phyloP scores from a whole-genome alignment of 2,329 filamentous ascomycete genomes.

The Chaetomiaceae sp. region DNA sequence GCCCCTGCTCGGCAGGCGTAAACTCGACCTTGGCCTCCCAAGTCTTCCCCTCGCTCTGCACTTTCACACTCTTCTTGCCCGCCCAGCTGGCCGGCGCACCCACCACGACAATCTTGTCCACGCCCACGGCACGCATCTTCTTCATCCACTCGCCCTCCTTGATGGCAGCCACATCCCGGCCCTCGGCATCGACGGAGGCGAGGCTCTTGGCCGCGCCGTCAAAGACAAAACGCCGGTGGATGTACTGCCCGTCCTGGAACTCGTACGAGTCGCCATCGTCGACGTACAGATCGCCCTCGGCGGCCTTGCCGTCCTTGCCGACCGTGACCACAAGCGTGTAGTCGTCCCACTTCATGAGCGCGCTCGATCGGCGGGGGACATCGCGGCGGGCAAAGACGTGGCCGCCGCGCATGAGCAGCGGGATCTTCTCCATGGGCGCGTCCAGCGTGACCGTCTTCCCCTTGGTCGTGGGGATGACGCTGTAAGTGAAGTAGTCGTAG shows the following conservation, averaged over 20 bases:
- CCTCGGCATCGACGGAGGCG: constrained; percentile 64
- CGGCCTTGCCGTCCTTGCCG: constrained; percentile 54
- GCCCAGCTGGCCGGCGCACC: constrained; percentile 73
- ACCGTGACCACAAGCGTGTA: constrained; percentile 84
- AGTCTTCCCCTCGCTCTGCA: constrained; percentile 49
- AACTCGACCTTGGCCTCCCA: constrained; percentile 60
- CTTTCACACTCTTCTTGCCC: constrained; percentile 54
- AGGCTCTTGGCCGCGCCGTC: constrained; percentile 52
- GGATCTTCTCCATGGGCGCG: constrained; percentile 80
- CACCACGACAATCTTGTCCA: constrained; percentile 82
- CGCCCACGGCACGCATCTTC: constrained; percentile 68
- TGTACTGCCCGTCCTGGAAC: constrained; percentile 78
- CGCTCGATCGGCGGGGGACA: constrained; percentile 75
- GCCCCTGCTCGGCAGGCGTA: constrained; percentile 42
- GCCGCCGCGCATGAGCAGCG: constrained; percentile 86
- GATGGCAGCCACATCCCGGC: constrained; percentile 49
- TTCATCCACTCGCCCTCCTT: constrained; percentile 72
- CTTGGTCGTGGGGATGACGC: constrained; percentile 62
- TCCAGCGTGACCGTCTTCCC: constrained; percentile 66
- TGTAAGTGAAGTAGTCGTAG: constrained; percentile 93
- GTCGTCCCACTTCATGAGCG: constrained; percentile 89
- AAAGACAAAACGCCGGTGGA: constrained; percentile 77
- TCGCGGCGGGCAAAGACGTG: constrained; percentile 91
- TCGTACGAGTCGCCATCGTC: constrained; percentile 95
- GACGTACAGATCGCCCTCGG: constrained; percentile 72